A percentile compares a stretch with the other conserved stretches of the same genome.
Evolutionary conservation across 495 filamentous ascomycete genomes (phyloP).

Genomic region (Xylaria castorea): DNA sequence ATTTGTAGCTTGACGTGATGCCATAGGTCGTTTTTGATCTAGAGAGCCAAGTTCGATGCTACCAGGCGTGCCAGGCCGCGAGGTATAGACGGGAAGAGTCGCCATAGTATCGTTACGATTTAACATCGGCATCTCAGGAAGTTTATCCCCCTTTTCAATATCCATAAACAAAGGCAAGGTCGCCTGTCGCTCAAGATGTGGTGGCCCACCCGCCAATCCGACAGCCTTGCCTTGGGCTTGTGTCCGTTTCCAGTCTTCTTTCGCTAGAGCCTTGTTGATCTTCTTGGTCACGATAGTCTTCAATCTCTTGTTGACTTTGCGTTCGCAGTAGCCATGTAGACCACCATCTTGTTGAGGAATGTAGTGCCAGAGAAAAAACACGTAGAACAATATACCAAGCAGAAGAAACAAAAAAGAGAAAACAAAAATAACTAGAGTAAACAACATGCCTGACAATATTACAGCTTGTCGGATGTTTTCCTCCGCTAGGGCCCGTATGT

Average conservation of each 20-base stretch:
- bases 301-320: conserved; percentile 84
- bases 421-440: conserved; percentile 89
- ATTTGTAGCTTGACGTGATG: conserved; percentile 43
- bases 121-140: conserved; percentile 64
- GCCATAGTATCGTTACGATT: conserved; percentile 71
- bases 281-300: conserved; percentile 80
- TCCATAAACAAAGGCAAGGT: conserved; percentile 70
- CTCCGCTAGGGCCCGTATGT: conserved; percentile 72
- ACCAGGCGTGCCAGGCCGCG: conserved; percentile 59
- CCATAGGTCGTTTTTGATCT: conserved; percentile 53
- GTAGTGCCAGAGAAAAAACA: conserved; percentile 88
- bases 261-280: conserved; percentile 83
- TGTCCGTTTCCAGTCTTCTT: conserved; percentile 66
- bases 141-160: conserved; percentile 57
- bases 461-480: conserved; percentile 77
- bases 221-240: conserved; percentile 64
- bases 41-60: conserved; percentile 56
- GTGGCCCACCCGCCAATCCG: conserved; percentile 59
- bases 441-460: conserved; percentile 86
- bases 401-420: conserved; percentile 78
- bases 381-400: conserved; percentile 75
- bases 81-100: conserved; percentile 68
- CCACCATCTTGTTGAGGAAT: conserved; percentile 81
- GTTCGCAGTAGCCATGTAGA: conserved; percentile 81
- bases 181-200: conserved; percentile 64